Percentiles rank a stretch among this genome's conserved stretches.
These are phyloP conservation scores for Plasmopara muralis DNA, from an alignment of 352 stramenopile species.

Conservation along the genomic window DNA sequence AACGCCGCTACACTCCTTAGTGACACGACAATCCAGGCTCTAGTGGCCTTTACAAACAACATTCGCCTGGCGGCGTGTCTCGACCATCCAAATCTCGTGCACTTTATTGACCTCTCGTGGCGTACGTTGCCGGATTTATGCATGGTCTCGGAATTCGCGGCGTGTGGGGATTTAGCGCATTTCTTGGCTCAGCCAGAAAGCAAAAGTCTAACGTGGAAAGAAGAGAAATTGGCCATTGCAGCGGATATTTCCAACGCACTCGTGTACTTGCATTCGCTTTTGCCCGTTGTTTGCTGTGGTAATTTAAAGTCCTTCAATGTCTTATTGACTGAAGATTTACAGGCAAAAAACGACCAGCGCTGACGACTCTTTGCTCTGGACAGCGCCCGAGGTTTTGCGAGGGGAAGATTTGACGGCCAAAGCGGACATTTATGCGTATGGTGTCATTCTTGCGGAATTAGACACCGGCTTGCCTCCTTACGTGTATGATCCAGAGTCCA, in stretches of 20 bases:
- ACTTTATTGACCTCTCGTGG: slow-evolving; percentile 46
- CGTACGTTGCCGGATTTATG: slow-evolving; percentile 36
- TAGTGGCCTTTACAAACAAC: slow-evolving; percentile 37
- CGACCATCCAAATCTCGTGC: slow-evolving; percentile 48
- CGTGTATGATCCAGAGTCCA: slow-evolving; percentile 30
- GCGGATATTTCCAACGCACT: slow-evolving; percentile 43
- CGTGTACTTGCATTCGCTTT: slow-evolving; percentile 46
- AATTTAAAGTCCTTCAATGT: slow-evolving; percentile 47
- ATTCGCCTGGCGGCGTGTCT: slow-evolving; percentile 41
- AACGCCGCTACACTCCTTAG: slow-evolving; percentile 15
- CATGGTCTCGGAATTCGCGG: slow-evolving; percentile 42
- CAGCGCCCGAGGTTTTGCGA: slow-evolving; percentile 42
- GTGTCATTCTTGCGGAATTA: slow-evolving; percentile 60
- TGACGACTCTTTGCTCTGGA: slow-evolving; percentile 42
- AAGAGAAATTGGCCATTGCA: slow-evolving; percentile 35
- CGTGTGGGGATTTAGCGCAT: slow-evolving; percentile 28
- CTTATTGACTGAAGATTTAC: slow-evolving; percentile 33
- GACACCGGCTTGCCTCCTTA: slow-evolving; percentile 53
- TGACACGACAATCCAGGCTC: slow-evolving; percentile 25
- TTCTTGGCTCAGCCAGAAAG: slow-evolving; percentile 29
- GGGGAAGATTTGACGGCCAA: slow-evolving; percentile 55
- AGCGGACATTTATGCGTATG: slow-evolving; percentile 62
- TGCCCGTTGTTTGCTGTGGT: slow-evolving; percentile 35
- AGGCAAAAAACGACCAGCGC: slow-evolving; percentile 34
- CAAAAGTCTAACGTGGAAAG: slow-evolving; percentile 30